Evolutionary conservation across 164 flowering plant genomes (phyloP), one percentile per base, ranked within the genome.

Genomic region (Piper longum): DNA sequence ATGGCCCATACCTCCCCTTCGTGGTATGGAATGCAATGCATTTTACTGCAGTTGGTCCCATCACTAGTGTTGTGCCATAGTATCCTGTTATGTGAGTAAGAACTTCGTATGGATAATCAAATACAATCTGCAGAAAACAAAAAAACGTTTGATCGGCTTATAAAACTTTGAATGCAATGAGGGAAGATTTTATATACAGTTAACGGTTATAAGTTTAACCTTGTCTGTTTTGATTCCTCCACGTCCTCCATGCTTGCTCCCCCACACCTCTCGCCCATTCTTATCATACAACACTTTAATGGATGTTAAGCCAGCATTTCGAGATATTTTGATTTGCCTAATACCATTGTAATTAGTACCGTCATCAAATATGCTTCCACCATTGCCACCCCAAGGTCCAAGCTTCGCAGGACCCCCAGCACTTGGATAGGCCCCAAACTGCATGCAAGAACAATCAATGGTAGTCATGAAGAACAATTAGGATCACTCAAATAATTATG

Each of bases 361-460:
- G 75, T 91, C 98, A 58, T 91, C 86, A 56, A 86, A 91, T n/a
- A 56, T 40, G 4, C 70, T 68, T 16, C 98, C 98, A 5, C 96
- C 88, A 17, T 16, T 73, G 41, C 98, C 96, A 19, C 96, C 98
- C 89, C 91, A 91, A 0, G 96, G 96, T 70, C 98, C 96, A 66
- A 65, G 81, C 19, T 83, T 72, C 61, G 77, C 64, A 2, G 69
- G 71, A 4, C 81, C 83, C 39, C 73, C 75, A 3, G 18, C 62
- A 19, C 19, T 70, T 43, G 69, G 48, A 44, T 44, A 44, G 48
- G 48, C 7, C 52, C 14, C 52, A 12, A 48, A 48, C 52, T 48
- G 52, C 36, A 26, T 26, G 36, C 36, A 26, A 26, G 36, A 26
- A 26, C 36, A 26, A 26, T 26, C 36, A 26, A 26, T 26, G 36